Evolutionary conservation across 139 green algal genomes (phyloP), one percentile per base, ranked within the genome.

Genomic region (Chlorella vulgaris): DNA sequence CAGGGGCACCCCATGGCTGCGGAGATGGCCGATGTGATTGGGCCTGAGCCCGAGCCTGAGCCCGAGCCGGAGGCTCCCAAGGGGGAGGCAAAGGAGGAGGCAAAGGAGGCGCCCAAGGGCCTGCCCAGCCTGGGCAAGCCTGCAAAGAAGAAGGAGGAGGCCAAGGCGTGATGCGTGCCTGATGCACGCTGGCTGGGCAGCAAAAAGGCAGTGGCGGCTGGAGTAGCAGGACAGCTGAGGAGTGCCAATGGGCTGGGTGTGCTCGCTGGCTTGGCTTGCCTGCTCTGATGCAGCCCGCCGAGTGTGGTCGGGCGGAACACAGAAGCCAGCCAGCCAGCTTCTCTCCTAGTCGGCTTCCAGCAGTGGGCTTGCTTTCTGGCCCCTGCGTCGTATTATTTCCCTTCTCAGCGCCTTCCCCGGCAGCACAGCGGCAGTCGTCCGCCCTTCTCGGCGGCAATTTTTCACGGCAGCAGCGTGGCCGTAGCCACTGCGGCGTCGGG

Each of bases 1-100:
- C 81, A 91, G 66, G 79, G 81, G 2, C 87, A 91, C 79, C 81
- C 67, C 31, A 35, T 73, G 31, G 81, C 86, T 33, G 78, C 87
- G 29, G 55, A 89, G 62, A 77, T 88, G 76, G 35, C 53, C 13
- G 84, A 88, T 40, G 65, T 88, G 38, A 86, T 88, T 7, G 76
- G 79, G 7, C 78, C 78, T 1, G 78, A 87, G 83, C 83, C 83
- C 26, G 81, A 84, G 70, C 61, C 61, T n/a, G 39, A 55, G n/a
- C n/a, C 24, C 43, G 63, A 74, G 62, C 62, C 67, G 10, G 42
- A 50, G 4, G n/a, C n/a, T n/a, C 7, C 40, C 13, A 19, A 60
- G 50, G 71, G 65, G 39, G 84, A 36, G 38, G 28, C n/a, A 33
- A 55, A 60, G 53, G 69, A 74, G 60, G 84, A 87, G 42, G 42